These are phyloP conservation scores for Cyclotella kingstonii DNA, from an alignment of 108 stramenopile genomes.

Conservation along the genomic window DNA sequence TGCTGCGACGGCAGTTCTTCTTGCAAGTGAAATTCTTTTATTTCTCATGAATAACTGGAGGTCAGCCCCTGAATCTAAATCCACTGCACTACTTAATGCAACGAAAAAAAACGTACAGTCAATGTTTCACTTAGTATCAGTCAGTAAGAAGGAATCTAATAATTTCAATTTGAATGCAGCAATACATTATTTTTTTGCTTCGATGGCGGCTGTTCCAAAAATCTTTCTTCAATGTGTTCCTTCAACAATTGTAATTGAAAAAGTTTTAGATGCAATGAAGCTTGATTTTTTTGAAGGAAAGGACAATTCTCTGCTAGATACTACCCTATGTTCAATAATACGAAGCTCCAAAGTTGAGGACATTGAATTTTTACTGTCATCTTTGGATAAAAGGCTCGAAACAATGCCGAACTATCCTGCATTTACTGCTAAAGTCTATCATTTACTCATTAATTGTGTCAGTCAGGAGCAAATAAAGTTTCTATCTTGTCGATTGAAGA, in stretches of 20 bases:
- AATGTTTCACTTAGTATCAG: conserved; percentile 15
- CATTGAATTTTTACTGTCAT: conserved; percentile 4
- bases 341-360: conserved; percentile 9
- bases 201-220: conserved; percentile 11
- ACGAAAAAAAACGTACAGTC: not conserved
- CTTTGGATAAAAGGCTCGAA: not conserved
- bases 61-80: not conserved
- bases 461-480: conserved; percentile 31
- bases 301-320: conserved; percentile 18
- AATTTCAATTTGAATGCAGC: conserved; percentile 13
- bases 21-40: conserved; percentile 28
- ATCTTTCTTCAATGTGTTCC: conserved; percentile 10
- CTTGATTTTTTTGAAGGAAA: not conserved
- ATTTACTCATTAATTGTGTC: conserved; percentile 25
- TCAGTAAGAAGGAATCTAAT: not conserved
- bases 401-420: conserved; percentile 3
- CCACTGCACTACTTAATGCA: not conserved
- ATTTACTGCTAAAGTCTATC: conserved; percentile 22
- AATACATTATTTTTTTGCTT: conserved; percentile 33
- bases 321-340: conserved; percentile 42
- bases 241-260: conserved; percentile 7
- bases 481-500: conserved; percentile 13
- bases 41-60: conserved; percentile 13
- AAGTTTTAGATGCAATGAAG: conserved; percentile 15
- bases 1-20: conserved; percentile 11